These are phyloP conservation scores for Phylloporus sp. DNA, from an alignment of 768 basidiomycete genomes.

Conservation along the genomic window DNA sequence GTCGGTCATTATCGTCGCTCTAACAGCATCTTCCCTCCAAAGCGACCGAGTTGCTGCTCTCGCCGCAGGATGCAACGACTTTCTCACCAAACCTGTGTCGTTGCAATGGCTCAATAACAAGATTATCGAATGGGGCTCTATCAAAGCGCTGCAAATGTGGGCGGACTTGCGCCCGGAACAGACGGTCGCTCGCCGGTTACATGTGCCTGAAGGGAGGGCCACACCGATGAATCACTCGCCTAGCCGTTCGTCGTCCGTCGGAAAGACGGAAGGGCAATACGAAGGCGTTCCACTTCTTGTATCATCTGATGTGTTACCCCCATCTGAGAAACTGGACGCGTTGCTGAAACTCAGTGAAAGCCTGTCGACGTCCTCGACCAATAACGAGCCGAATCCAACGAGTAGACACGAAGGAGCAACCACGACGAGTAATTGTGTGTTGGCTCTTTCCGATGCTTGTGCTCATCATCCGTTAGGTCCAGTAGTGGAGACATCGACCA, in stretches of 20 bases:
- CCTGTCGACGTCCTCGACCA: slow-evolving; percentile 14
- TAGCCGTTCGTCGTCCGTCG: slow-evolving; percentile 37
- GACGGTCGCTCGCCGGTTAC: slow-evolving; percentile 41
- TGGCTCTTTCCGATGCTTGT: neutral
- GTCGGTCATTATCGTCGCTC: slow-evolving; percentile 98
- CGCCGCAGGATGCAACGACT: slow-evolving; percentile 98
- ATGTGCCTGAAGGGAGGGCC: slow-evolving; percentile 44
- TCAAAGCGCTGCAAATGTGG: slow-evolving; percentile 92
- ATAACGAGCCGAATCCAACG: neutral
- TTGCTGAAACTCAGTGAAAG: slow-evolving; percentile 22
- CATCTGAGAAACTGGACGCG: slow-evolving; percentile 23
- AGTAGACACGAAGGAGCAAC: slow-evolving; percentile 23
- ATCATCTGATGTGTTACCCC: slow-evolving; percentile 14
- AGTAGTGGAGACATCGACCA: slow-evolving; percentile 13
- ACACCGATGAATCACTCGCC: slow-evolving; percentile 33
- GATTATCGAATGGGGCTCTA: slow-evolving; percentile 99
- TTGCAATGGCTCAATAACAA: slow-evolving; percentile 95
- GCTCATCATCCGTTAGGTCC: slow-evolving; percentile 22
- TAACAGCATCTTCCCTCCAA: slow-evolving; percentile 94
- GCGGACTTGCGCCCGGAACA: slow-evolving; percentile 71
- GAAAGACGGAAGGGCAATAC: slow-evolving; percentile 18
- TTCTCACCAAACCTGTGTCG: slow-evolving; percentile 95
- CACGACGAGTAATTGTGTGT: slow-evolving; percentile 20
- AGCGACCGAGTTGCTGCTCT: slow-evolving; percentile 95
- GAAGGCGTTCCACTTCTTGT: slow-evolving; percentile 17